These are phyloP conservation scores for Cicer chorassanicum DNA, from an alignment of 306 rosid genomes.

Conservation along the genomic window DNA sequence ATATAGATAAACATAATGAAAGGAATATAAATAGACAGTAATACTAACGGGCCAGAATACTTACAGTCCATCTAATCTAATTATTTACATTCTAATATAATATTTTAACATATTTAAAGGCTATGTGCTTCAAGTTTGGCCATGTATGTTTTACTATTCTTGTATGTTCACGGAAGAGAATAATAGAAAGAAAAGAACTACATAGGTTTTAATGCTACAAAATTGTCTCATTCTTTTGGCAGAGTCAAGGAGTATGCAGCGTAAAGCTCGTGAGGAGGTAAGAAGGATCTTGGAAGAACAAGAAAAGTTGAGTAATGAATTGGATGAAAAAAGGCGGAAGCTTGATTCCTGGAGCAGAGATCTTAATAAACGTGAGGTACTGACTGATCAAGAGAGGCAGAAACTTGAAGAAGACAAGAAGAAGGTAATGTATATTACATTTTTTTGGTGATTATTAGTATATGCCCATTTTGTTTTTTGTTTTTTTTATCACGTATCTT, in stretches of 20 bases:
- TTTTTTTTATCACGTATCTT: neutral
- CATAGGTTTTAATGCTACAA: neutral
- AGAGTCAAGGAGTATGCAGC: conserved; percentile 82
- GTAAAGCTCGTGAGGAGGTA: conserved; percentile 63
- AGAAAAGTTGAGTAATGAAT: conserved; percentile 70
- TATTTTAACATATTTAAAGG: too few relatives aligned
- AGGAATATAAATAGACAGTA: too few relatives aligned
- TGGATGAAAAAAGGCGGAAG: conserved; percentile 71
- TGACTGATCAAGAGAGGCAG: conserved; percentile 79
- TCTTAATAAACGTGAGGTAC: conserved; percentile 78
- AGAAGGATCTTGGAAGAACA: conserved; percentile 72
- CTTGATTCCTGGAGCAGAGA: conserved; percentile 84
- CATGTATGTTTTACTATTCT: neutral
- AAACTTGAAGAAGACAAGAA: conserved; percentile 81
- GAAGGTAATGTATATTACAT: conserved; percentile 57
- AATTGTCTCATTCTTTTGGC: conserved; percentile 32
- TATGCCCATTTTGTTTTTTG: too few relatives aligned
- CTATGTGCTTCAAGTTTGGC: conserved; percentile 2
- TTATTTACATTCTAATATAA: too few relatives aligned
- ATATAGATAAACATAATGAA: too few relatives aligned
- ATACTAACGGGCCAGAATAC: too few relatives aligned
- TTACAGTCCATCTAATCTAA: too few relatives aligned
- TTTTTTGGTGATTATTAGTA: neutral
- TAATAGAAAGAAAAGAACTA: neutral
- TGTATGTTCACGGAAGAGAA: conserved; percentile 14